Evolutionary conservation across 495 filamentous ascomycete genomes (phyloP).

Genomic region (Cenococcum geophilum): DNA sequence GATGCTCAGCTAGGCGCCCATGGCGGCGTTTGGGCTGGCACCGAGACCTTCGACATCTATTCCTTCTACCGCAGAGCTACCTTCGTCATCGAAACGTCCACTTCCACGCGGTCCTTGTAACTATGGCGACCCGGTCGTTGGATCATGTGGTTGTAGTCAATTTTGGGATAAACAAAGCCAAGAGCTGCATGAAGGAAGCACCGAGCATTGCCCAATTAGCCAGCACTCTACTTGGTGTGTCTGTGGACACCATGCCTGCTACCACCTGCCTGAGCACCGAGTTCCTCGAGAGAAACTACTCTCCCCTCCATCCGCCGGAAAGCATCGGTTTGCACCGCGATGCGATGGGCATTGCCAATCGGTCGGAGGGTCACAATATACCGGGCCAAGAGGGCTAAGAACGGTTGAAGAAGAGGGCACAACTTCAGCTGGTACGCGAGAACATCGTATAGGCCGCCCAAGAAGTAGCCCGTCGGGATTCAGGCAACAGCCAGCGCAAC

Average conservation of each 20-base stretch:
- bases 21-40: conserved; percentile 16
- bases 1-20: conserved; percentile 26
- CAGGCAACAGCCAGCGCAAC: not conserved
- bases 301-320: conserved; percentile 1
- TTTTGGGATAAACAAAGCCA: conserved; percentile 51
- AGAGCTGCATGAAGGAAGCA: conserved; percentile 29
- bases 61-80: conserved; percentile 4
- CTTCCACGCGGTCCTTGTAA: conserved; percentile 53
- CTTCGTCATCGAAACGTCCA: conserved; percentile 11
- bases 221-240: conserved; percentile 53
- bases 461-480: not conserved
- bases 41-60: not conserved
- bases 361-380: not conserved
- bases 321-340: not conserved
- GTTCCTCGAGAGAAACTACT: conserved; percentile 1
- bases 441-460: not conserved
- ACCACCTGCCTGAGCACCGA: conserved; percentile 47
- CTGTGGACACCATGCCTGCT: conserved; percentile 69
- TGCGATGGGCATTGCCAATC: not conserved
- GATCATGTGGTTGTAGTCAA: conserved; percentile 57
- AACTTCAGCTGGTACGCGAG: not conserved
- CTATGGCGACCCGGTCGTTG: conserved; percentile 50
- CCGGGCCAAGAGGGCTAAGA: not conserved
- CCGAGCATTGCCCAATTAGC: conserved; percentile 30
- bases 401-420: not conserved